Evolutionary conservation across 345 rosid species (phyloP).

Genomic region (Hypericum androsaemum): DNA sequence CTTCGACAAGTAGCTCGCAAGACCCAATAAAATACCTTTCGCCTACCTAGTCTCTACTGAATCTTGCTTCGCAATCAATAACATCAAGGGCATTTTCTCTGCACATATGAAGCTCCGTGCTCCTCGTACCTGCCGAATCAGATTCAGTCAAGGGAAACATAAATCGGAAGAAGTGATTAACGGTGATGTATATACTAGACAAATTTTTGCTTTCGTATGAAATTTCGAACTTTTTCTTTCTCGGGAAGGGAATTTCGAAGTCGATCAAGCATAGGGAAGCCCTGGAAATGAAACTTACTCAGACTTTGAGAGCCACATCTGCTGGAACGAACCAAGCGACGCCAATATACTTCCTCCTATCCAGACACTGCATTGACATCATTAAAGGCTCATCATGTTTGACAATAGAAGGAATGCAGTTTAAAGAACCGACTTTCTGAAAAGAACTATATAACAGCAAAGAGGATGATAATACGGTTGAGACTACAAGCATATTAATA

Average conservation of each 20-base stretch:
- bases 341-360: constrained; percentile 89
- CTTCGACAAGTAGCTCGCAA: too few relatives aligned
- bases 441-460: too few relatives aligned
- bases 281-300: constrained; percentile 39
- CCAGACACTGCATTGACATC: constrained; percentile 64
- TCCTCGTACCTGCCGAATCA: constrained; percentile 75
- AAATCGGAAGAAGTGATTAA: background rate
- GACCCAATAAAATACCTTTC: too few relatives aligned
- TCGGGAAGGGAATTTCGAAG: background rate
- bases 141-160: background rate
- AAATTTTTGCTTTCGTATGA: background rate
- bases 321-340: constrained; percentile 87
- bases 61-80: too few relatives aligned
- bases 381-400: background rate
- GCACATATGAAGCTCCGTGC: constrained; percentile 91
- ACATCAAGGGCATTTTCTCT: constrained; percentile 84
- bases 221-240: too few relatives aligned
- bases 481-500: too few relatives aligned
- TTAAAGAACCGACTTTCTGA: background rate
- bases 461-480: too few relatives aligned
- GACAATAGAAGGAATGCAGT: background rate
- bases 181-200: background rate
- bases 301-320: constrained; percentile 93
- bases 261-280: background rate
- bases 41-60: too few relatives aligned